Evolutionary conservation across 2,329 filamentous ascomycete species (phyloP).

Genomic region (Cadophora luteo-olivacea): DNA sequence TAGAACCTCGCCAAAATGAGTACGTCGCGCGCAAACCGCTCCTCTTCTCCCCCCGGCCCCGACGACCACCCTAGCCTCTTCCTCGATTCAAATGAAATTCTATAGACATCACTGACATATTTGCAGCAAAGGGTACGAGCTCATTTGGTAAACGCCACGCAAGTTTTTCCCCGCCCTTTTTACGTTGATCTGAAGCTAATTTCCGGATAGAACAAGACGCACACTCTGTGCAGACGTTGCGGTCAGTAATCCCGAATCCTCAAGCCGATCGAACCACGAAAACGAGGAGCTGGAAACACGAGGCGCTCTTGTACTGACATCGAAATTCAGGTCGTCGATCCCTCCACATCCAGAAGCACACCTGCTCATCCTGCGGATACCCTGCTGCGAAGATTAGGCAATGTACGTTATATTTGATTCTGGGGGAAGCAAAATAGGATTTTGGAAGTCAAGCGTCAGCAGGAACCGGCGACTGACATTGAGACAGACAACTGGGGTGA

Average conservation of each 20-base stretch:
- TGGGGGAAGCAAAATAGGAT: conserved; percentile 24
- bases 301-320: conserved; percentile 35
- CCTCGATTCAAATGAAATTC: conserved; percentile 3
- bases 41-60: not conserved
- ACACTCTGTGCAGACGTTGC: conserved; percentile 47
- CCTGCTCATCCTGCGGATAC: conserved; percentile 94
- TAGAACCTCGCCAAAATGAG: conserved; percentile 44
- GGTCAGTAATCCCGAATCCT: conserved; percentile 41
- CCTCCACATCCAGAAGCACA: conserved; percentile 99
- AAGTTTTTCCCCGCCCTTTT: not conserved
- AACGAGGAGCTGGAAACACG: not conserved
- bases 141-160: conserved; percentile 43
- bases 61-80: not conserved
- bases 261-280: not conserved
- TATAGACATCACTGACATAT: conserved; percentile 30
- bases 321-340: conserved; percentile 79
- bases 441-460: conserved; percentile 69
- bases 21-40: conserved; percentile 31
- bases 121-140: conserved; percentile 44
- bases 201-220: conserved; percentile 43
- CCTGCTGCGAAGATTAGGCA: conserved; percentile 96
- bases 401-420: conserved; percentile 73
- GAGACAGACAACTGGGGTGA: conserved; percentile 97
- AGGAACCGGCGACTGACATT: conserved; percentile 74
- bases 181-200: not conserved